Conservation (phyloP, 768 basidiomycete genomes). For the Rubroboletus satanas region DNA sequence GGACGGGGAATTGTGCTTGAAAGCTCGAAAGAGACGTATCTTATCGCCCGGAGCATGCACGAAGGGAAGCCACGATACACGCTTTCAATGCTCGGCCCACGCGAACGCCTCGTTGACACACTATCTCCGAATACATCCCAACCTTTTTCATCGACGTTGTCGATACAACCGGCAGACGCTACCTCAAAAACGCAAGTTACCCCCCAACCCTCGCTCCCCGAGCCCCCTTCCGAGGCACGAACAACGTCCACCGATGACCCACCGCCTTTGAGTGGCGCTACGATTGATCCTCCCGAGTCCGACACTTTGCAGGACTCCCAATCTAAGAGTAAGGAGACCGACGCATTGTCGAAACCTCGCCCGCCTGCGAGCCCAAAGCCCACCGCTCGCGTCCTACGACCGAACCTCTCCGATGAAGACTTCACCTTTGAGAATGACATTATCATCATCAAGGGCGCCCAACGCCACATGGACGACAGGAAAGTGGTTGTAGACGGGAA, state of each 20-base stretch:
- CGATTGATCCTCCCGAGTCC: constrained; percentile 5
- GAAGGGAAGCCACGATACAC: constrained; percentile 16
- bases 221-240: background rate
- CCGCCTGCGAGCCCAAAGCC: background rate
- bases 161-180: background rate
- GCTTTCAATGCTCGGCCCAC: constrained; percentile 14
- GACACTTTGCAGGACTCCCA: background rate
- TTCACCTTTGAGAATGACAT: constrained; percentile 23
- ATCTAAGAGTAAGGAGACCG: background rate
- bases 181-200: constrained; percentile 6
- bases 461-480: constrained; percentile 1
- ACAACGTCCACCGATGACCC: background rate
- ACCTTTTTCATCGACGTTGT: background rate
- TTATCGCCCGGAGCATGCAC: constrained; percentile 13
- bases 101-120: background rate
- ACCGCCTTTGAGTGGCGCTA: background rate
- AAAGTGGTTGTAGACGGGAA: constrained; percentile 14
- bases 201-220: background rate
- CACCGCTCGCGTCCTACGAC: constrained; percentile 10
- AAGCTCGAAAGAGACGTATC: constrained; percentile 20
- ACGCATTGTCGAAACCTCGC: background rate
- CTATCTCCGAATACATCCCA: background rate
- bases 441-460: constrained; percentile 13
- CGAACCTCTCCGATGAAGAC: constrained; percentile 17
- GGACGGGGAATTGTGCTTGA: constrained; percentile 25